phyloP scores from a whole-genome alignment of 164 flowering plant species.

The Aristolochia contorta region DNA sequence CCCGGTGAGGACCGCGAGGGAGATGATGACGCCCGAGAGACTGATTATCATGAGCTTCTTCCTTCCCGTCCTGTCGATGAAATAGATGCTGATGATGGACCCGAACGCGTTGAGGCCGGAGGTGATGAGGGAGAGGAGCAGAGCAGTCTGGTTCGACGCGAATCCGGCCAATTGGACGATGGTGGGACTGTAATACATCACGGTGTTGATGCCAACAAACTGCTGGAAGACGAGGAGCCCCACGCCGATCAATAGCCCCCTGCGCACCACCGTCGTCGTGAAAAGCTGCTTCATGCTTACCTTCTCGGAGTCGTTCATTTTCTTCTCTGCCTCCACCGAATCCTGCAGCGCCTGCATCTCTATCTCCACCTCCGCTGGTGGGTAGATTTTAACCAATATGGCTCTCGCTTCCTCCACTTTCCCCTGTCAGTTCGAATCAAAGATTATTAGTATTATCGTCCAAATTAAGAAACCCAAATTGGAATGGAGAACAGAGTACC shows the following conservation, averaged over 20 bases:
- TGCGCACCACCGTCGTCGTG: conserved; percentile 39
- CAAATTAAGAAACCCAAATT: too few relatives aligned
- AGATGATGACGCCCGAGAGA: conserved; percentile 36
- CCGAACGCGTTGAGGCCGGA: conserved; percentile 60
- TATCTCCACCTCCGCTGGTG: conserved; percentile 38
- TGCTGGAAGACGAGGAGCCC: conserved; percentile 66
- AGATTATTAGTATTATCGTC: too few relatives aligned
- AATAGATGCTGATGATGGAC: conserved; percentile 49
- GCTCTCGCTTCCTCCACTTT: conserved; percentile 42
- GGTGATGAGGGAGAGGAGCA: conserved; percentile 50
- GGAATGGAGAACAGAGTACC: conserved; percentile 16
- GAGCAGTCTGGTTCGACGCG: conserved; percentile 57
- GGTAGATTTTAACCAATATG: conserved; percentile 42
- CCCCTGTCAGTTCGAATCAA: conserved; percentile 21
- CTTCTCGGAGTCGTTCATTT: conserved; percentile 28
- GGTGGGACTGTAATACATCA: conserved; percentile 78
- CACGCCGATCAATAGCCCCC: conserved; percentile 48
- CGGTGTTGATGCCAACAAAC: conserved; percentile 73
- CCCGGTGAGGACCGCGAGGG: conserved; percentile 38
- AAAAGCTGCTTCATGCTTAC: conserved; percentile 24
- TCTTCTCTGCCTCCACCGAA: conserved; percentile 37
- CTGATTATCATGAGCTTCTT: conserved; percentile 51
- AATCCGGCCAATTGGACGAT: conserved; percentile 58
- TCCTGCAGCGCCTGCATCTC: conserved; percentile 40
- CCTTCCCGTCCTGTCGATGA: conserved; percentile 57